Percentiles rank a stretch among this genome's conserved stretches.
Evolutionary conservation across 768 basidiomycete genomes (phyloP).

Genomic region (Russula brevipes): DNA sequence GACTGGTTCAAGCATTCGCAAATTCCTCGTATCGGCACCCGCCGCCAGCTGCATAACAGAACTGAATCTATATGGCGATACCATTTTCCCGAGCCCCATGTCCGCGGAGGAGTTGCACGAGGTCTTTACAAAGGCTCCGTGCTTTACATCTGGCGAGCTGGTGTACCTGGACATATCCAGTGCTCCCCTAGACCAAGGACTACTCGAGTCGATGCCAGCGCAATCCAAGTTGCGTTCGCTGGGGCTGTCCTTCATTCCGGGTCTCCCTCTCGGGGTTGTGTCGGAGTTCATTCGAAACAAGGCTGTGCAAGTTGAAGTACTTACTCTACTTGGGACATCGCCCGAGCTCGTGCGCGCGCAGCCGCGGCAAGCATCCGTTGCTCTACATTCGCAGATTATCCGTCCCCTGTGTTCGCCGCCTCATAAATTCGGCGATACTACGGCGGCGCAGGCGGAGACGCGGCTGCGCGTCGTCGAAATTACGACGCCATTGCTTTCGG

Average conservation of each 20-base stretch:
- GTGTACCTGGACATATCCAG: conserved; percentile 90
- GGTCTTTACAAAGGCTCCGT: conserved; percentile 70
- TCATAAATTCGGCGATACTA: conserved; percentile 52
- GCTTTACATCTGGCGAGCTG: conserved; percentile 68
- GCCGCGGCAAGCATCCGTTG: conserved; percentile 64
- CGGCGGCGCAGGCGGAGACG: conserved; percentile 50
- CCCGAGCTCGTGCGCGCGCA: conserved; percentile 47
- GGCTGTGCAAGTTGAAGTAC: conserved; percentile 75
- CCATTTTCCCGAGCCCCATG: conserved; percentile 73
- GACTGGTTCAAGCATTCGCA: conserved; percentile 69
- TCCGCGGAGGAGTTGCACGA: conserved; percentile 57
- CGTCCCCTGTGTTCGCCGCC: conserved; percentile 76
- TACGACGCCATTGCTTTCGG: conserved; percentile 60
- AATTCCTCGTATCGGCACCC: conserved; percentile 65
- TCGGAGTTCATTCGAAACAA: conserved; percentile 62
- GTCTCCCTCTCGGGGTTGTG: conserved; percentile 59
- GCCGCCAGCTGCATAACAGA: conserved; percentile 61
- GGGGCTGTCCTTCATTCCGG: conserved; percentile 82
- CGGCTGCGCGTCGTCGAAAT: conserved; percentile 85
- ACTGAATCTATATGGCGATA: conserved; percentile 85
- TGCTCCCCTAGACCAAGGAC: conserved; percentile 54
- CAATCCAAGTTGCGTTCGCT: conserved; percentile 79
- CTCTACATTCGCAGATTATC: conserved; percentile 73
- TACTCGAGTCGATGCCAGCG: conserved; percentile 46
- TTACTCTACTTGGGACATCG: conserved; percentile 67